Conservation (phyloP, 495 filamentous ascomycete species). For the Penicillium bovifimosum region DNA sequence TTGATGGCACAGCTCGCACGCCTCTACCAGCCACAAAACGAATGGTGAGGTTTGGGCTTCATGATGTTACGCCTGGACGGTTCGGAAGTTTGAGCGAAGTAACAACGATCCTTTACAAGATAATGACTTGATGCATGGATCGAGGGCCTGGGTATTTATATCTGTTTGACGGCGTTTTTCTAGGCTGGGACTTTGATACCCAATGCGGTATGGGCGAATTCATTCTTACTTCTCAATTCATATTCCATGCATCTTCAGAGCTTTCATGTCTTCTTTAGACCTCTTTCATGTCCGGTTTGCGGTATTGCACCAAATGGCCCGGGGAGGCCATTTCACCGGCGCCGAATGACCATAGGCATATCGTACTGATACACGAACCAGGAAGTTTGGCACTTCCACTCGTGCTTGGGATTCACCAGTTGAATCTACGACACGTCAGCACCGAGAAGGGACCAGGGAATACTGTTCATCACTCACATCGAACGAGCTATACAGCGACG, state of each 20-base stretch:
- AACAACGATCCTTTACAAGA: conserved; percentile 7
- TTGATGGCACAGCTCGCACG: neutral
- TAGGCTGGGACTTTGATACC: conserved; percentile 25
- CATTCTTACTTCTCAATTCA: conserved; percentile 7
- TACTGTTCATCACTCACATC: conserved; percentile 38
- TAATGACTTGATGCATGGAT: conserved; percentile 27
- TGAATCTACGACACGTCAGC: conserved; percentile 17
- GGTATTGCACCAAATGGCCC: neutral
- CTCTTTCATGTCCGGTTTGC: neutral
- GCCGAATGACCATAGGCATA: conserved; percentile 26
- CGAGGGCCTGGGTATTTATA: conserved; percentile 9
- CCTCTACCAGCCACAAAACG: neutral
- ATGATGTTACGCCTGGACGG: conserved; percentile 18
- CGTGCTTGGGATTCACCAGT: conserved; percentile 21
- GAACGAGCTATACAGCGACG: conserved; percentile 63
- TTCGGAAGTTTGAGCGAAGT: conserved; percentile 1
- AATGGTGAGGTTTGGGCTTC: conserved; percentile 2
- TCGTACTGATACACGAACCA: conserved; percentile 33
- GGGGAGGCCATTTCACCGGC: neutral
- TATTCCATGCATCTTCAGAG: conserved; percentile 10
- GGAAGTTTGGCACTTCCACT: conserved; percentile 26
- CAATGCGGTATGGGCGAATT: conserved; percentile 17
- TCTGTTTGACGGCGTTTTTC: conserved; percentile 17
- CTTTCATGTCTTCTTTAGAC: conserved; percentile 8
- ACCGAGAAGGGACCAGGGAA: neutral